phyloP scores from a whole-genome alignment of 257 asterid species.

The Fraxinus quadrangulata region DNA sequence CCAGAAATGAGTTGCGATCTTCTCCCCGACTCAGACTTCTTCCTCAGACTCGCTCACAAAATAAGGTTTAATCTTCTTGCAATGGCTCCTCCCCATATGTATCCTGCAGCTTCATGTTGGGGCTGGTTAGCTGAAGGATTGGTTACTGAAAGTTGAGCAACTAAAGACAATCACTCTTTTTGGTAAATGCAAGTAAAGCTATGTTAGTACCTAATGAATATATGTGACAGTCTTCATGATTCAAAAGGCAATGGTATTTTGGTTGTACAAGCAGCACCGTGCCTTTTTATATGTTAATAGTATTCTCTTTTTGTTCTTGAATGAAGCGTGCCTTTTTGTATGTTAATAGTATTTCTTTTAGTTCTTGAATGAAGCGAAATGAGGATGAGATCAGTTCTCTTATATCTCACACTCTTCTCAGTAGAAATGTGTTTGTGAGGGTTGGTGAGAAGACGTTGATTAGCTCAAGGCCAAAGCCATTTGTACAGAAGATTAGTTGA shows the following conservation, averaged over 20 bases:
- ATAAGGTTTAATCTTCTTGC: constrained; percentile 14
- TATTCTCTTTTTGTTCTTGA: background rate
- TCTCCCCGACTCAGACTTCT: constrained; percentile 42
- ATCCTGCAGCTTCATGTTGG: background rate
- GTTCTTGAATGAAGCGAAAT: background rate
- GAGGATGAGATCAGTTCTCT: background rate
- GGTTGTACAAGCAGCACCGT: background rate
- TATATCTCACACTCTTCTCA: background rate
- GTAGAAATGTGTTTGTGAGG: background rate
- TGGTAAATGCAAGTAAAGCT: background rate
- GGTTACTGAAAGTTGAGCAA: background rate
- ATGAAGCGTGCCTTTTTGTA: background rate
- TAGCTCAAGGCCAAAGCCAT: no score
- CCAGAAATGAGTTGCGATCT: constrained; percentile 30
- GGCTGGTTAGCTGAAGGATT: background rate
- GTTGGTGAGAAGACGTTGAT: background rate
- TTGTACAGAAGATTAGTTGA: no score
- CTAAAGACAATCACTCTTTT: background rate
- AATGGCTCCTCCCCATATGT: background rate
- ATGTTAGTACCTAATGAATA: background rate
- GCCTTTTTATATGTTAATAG: background rate
- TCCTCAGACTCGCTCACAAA: constrained; percentile 23
- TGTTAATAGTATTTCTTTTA: background rate
- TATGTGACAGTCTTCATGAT: background rate
- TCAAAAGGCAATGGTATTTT: background rate